Base-by-base conservation (phyloP, 208 protist species). In the Chromosphaera perkinsii region DNA sequence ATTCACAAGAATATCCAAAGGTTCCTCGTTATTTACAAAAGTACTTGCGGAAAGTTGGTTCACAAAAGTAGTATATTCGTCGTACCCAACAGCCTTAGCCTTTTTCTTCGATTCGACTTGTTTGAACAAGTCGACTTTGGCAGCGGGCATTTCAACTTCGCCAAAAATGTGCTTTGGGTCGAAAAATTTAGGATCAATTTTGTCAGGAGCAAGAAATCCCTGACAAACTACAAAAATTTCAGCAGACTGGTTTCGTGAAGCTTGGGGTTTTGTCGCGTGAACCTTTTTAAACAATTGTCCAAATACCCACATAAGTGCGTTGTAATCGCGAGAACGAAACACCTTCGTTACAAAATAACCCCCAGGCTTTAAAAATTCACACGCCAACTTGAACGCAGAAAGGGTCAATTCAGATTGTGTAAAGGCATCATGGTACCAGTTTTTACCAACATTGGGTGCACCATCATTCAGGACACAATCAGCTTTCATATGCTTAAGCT, bases 271-370 rank as follows among this genome's bases (percentile, higher is more conserved):
- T 24, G 94, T 97, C 0, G 88, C 88, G 73, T 97, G 90, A 36
- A 99, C 96, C 77, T 94, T 94, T 10, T 93, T 85, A 75, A 99
- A 99, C 17, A 99, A 81, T 80, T 97, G 86, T 63, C 96, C 90
- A 47, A 98, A 85, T 51, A 99, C 94, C 88, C 89, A 98, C 39
- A 99, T 70, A 14, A 99, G 85, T 45, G 93, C 88, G 69, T 96
- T 92, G 83, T 98, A 99, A 81, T 99, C 92, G 26, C 88, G 75
- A 10, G 93, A 97, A 40, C 97, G 85, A 85, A 99, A 99, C 9
- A 99, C 92, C 85, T 99, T 99, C n/a, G 95, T 98, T 0, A 99
- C 88, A 76, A 98, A 99, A 80, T 80, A 90, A 42, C 92, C 92
- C 32, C 81, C 83, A 17, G 80, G 66, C 29, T 76, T 75, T 47